phyloP scores from a whole-genome alignment of 306 rosid genomes.

The Boehmeria nivea region DNA sequence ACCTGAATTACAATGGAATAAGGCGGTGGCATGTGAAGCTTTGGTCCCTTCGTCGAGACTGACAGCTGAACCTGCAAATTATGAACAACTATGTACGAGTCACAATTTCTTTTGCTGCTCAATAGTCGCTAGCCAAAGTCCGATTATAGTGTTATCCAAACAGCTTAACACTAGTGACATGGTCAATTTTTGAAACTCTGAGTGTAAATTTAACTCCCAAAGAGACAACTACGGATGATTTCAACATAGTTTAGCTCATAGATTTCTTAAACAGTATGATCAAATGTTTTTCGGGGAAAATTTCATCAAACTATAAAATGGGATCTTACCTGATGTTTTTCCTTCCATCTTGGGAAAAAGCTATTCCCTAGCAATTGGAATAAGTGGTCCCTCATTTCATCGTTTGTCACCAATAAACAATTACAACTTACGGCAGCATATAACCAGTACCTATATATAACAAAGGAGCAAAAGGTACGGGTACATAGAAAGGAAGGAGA shows the following conservation, averaged over 20 bases:
- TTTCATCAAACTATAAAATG: background rate
- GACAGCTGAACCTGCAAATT: slow-evolving; percentile 64
- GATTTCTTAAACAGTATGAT: too few relatives aligned
- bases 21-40: slow-evolving; percentile 64
- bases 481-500: slow-evolving; percentile 1
- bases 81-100: too few relatives aligned
- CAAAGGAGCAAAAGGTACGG: slow-evolving; percentile 3
- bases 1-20: slow-evolving; percentile 88
- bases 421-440: slow-evolving; percentile 82
- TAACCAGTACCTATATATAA: slow-evolving; percentile 75
- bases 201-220: too few relatives aligned
- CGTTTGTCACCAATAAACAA: slow-evolving; percentile 80
- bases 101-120: too few relatives aligned
- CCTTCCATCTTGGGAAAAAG: slow-evolving; percentile 96
- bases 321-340: slow-evolving; percentile 78
- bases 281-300: too few relatives aligned
- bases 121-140: too few relatives aligned
- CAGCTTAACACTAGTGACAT: too few relatives aligned
- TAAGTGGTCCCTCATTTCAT: slow-evolving; percentile 96
- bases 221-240: too few relatives aligned
- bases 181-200: too few relatives aligned
- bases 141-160: too few relatives aligned
- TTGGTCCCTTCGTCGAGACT: slow-evolving; percentile 30
- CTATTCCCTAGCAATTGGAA: slow-evolving; percentile 84
- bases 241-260: too few relatives aligned